Conservation (phyloP, 176 grass and related monocot species). For the Dendrocalamus sinicus region DNA sequence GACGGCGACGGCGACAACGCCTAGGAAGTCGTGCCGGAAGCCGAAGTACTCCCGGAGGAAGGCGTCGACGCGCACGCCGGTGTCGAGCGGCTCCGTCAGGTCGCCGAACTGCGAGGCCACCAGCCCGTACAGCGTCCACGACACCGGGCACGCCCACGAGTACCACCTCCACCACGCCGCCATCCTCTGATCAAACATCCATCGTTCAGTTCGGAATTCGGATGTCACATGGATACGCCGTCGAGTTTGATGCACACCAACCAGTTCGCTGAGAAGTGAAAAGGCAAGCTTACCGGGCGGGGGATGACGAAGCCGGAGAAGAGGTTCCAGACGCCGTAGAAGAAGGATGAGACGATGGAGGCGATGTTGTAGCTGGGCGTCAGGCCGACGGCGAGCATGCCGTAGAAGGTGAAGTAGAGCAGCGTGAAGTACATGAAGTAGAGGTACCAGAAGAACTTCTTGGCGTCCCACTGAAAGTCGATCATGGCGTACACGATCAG, state of each 20-base stretch:
- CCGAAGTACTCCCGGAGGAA: conserved; percentile 56
- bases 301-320: conserved; percentile 69
- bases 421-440: conserved; percentile 77
- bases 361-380: conserved; percentile 63
- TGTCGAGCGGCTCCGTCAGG: conserved; percentile 36
- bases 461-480: conserved; percentile 54
- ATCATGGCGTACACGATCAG: conserved; percentile 63
- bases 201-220: background rate
- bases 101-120: conserved; percentile 64
- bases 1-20: conserved; percentile 29
- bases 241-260: background rate
- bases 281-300: conserved; percentile 35
- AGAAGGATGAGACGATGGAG: conserved; percentile 58
- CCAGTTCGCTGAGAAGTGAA: background rate
- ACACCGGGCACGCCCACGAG: conserved; percentile 59
- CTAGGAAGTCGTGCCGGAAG: conserved; percentile 50
- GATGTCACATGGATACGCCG: background rate
- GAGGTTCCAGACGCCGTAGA: conserved; percentile 67
- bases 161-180: conserved; percentile 67
- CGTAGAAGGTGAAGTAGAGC: conserved; percentile 68
- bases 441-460: conserved; percentile 67
- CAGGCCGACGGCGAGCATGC: conserved; percentile 60
- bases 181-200: conserved; percentile 46
- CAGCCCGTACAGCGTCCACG: conserved; percentile 61
- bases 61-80: conserved; percentile 4